A percentile compares a stretch with the other conserved stretches of the same genome.
Evolutionary conservation across 2,329 filamentous ascomycete species (phyloP).

Genomic region (Fusarium sp.): DNA sequence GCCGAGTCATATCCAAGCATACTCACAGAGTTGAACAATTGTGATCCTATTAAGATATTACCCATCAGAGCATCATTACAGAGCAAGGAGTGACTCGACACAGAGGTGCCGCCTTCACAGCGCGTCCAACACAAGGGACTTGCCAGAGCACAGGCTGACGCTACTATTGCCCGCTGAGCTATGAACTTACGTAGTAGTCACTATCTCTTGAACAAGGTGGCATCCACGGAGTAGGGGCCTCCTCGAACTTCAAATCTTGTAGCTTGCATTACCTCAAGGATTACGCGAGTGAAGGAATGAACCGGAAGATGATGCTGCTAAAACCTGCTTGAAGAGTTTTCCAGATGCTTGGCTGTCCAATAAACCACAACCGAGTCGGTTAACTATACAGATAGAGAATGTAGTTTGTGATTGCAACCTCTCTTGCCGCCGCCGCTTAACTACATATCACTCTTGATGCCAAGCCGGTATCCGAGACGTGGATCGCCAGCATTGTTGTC

Average conservation of each 20-base stretch:
- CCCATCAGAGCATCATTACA: neutral
- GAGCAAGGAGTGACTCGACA: neutral
- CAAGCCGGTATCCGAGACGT: neutral
- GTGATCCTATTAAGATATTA: neutral
- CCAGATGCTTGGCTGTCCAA: neutral
- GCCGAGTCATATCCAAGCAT: neutral
- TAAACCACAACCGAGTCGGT: neutral
- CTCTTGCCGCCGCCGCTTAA: neutral
- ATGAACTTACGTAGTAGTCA: too few relatives aligned
- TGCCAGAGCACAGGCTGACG: neutral
- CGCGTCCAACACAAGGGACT: neutral
- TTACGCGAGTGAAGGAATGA: neutral
- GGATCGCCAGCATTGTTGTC: neutral
- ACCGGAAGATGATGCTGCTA: neutral
- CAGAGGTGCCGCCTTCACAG: neutral
- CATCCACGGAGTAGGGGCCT: neutral
- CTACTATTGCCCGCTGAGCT: neutral
- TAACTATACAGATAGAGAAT: neutral
- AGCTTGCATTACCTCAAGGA: neutral
- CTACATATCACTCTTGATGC: neutral
- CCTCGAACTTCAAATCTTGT: neutral
- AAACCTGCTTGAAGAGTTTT: neutral
- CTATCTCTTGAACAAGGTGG: too few relatives aligned
- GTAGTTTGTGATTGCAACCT: neutral
- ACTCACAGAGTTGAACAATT: neutral